A percentile compares a stretch with the other conserved stretches of the same genome.
Evolutionary conservation across 1,139 yeast species (phyloP).

Genomic region (Hansenula lynferdii): DNA sequence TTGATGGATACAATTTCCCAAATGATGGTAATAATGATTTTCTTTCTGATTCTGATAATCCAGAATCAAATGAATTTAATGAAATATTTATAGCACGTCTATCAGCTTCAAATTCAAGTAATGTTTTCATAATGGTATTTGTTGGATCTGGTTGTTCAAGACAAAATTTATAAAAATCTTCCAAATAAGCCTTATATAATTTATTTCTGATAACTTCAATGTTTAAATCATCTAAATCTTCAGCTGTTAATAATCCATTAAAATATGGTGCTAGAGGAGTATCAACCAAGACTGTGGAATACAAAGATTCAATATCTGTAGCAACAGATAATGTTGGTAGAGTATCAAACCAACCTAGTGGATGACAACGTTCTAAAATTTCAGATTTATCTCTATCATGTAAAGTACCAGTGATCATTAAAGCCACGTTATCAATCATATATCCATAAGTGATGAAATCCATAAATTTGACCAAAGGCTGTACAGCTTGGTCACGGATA

Average conservation of each 20-base stretch:
- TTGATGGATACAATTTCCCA: slow-evolving; percentile 78
- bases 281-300: slow-evolving; percentile 92
- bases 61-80: slow-evolving; percentile 82
- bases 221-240: slow-evolving; percentile 91
- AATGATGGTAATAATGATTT: slow-evolving; percentile 66
- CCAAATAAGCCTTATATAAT: slow-evolving; percentile 87
- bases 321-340: slow-evolving; percentile 93
- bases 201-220: slow-evolving; percentile 92
- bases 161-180: slow-evolving; percentile 75
- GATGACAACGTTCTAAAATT: slow-evolving; percentile 86
- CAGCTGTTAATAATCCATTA: slow-evolving; percentile 86
- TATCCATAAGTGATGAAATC: slow-evolving; percentile 93
- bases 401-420: slow-evolving; percentile 95
- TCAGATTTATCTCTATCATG: slow-evolving; percentile 92
- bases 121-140: slow-evolving; percentile 68
- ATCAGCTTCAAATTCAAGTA: slow-evolving; percentile 90
- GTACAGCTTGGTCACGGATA: slow-evolving; percentile 77
- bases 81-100: slow-evolving; percentile 90
- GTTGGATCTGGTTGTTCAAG: slow-evolving; percentile 64
- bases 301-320: slow-evolving; percentile 87
- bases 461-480: slow-evolving; percentile 74
- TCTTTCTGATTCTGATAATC: slow-evolving; percentile 67
- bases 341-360: slow-evolving; percentile 98
- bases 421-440: slow-evolving; percentile 96
- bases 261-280: slow-evolving; percentile 97